Evolutionary conservation across 345 rosid species (phyloP).

Genomic region (Citrus mangshanensis): DNA sequence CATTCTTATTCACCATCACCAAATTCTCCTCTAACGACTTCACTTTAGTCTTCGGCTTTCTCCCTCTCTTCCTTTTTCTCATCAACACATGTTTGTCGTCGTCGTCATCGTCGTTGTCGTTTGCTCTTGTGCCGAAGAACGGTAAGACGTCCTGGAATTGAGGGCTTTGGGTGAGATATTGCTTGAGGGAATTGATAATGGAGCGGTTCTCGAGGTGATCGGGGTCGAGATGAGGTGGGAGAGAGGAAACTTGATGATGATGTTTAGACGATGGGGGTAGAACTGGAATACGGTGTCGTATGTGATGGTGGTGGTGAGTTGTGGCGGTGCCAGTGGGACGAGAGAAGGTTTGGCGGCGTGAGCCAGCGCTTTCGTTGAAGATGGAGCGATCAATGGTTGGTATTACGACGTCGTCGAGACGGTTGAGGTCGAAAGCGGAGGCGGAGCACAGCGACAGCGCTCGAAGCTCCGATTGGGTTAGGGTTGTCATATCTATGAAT

Average conservation of each 20-base stretch:
- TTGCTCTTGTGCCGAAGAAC: neutral
- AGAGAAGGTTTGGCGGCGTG: constrained; percentile 68
- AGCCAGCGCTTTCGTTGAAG: constrained; percentile 75
- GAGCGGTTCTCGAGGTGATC: constrained; percentile 45
- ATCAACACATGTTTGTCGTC: neutral
- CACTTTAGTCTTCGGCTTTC: constrained; percentile 38
- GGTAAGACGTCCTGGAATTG: constrained; percentile 32
- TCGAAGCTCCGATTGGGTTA: constrained; percentile 62
- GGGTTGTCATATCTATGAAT: constrained; percentile 44
- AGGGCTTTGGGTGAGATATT: constrained; percentile 42
- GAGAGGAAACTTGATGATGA: constrained; percentile 1
- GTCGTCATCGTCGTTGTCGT: neutral
- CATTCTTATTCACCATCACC: constrained; percentile 48
- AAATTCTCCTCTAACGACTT: constrained; percentile 24
- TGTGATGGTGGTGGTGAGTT: constrained; percentile 33
- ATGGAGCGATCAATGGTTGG: constrained; percentile 52
- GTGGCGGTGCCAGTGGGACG: constrained; percentile 36
- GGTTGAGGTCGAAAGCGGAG: constrained; percentile 29
- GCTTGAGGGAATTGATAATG: constrained; percentile 48
- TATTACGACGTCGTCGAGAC: constrained; percentile 28
- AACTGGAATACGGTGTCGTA: constrained; percentile 60
- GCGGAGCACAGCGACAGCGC: constrained; percentile 49
- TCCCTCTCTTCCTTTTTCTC: constrained; percentile 66
- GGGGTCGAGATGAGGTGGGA: constrained; percentile 21
- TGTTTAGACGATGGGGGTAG: constrained; percentile 31